Evolutionary conservation across 306 rosid genomes (phyloP).

Genomic region (Abrus precatorius): DNA sequence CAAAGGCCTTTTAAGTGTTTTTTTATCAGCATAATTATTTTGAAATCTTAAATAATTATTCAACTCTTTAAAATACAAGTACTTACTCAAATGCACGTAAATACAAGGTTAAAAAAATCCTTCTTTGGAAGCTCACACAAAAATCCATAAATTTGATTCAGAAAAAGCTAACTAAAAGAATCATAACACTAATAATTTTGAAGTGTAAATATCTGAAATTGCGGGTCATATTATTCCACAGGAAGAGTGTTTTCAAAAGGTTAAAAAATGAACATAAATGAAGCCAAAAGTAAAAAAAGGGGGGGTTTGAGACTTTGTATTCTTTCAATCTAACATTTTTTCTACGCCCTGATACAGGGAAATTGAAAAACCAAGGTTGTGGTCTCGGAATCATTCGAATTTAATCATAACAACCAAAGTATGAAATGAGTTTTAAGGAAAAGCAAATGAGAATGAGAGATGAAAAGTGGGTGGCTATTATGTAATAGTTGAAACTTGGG

Average conservation of each 20-base stretch:
- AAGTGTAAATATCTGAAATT: background rate
- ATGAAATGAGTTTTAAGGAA: background rate
- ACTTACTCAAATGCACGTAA: background rate
- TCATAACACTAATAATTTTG: background rate
- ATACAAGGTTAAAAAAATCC: too few species aligned
- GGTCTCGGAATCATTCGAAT: background rate
- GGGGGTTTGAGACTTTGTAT: background rate
- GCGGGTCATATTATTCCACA: background rate
- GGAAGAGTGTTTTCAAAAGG: background rate
- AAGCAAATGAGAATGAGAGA: conserved; percentile 15
- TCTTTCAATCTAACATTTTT: background rate
- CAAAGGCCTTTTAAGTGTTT: background rate
- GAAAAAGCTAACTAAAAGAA: background rate
- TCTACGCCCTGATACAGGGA: background rate
- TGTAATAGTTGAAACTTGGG: background rate
- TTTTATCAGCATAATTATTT: background rate
- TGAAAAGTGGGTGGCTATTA: background rate
- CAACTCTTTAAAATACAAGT: background rate
- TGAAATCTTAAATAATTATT: too few species aligned
- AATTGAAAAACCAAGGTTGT: conserved; percentile 1
- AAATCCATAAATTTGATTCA: too few species aligned
- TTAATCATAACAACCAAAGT: background rate
- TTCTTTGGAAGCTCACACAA: background rate
- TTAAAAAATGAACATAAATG: background rate
- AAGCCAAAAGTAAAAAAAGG: conserved; percentile 17